Conservation (phyloP, 2,329 filamentous ascomycete genomes). For the Aurifilum marmelostoma region DNA sequence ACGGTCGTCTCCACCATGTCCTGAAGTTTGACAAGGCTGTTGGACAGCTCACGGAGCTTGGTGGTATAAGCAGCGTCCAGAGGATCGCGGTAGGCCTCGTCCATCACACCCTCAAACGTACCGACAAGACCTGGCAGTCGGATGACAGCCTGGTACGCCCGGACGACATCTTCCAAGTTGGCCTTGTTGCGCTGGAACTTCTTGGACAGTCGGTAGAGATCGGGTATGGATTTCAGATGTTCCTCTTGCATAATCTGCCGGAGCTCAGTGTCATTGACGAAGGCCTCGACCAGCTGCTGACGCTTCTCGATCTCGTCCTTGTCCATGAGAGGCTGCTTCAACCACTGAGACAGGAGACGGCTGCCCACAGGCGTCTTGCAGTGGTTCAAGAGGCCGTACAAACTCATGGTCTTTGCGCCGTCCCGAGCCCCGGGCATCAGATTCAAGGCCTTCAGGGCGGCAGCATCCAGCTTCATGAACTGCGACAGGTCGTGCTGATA, state of each 20-base stretch:
- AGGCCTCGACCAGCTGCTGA: conserved; percentile 93
- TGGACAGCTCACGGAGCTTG: conserved; percentile 76
- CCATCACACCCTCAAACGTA: conserved; percentile 91
- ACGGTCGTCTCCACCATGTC: conserved; percentile 99
- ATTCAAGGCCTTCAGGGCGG: conserved; percentile 90
- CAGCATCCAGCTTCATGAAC: conserved; percentile 97
- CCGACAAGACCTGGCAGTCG: conserved; percentile 87
- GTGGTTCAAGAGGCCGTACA: conserved; percentile 92
- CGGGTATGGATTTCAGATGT: conserved; percentile 88
- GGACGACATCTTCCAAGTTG: conserved; percentile 92
- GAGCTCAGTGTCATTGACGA: conserved; percentile 89
- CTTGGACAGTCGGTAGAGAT: conserved; percentile 91
- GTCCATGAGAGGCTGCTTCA: conserved; percentile 97
- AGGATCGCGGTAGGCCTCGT: conserved; percentile 87
- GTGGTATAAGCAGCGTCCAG: conserved; percentile 85
- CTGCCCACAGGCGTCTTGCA: conserved; percentile 97
- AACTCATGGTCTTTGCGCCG: conserved; percentile 95
- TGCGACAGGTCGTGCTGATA: conserved; percentile 97
- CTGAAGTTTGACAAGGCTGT: conserved; percentile 81
- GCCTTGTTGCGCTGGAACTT: conserved; percentile 91
- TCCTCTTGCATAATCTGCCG: conserved; percentile 97
- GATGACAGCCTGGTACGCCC: conserved; percentile 93
- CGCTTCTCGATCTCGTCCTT: conserved; percentile 85
- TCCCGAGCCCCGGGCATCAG: conserved; percentile 95
- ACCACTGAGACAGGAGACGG: conserved; percentile 87